Evolutionary conservation across 2,329 filamentous ascomycete genomes (phyloP), one percentile per base, ranked within the genome.

Genomic region (Arthrobotrys sphaeroides): DNA sequence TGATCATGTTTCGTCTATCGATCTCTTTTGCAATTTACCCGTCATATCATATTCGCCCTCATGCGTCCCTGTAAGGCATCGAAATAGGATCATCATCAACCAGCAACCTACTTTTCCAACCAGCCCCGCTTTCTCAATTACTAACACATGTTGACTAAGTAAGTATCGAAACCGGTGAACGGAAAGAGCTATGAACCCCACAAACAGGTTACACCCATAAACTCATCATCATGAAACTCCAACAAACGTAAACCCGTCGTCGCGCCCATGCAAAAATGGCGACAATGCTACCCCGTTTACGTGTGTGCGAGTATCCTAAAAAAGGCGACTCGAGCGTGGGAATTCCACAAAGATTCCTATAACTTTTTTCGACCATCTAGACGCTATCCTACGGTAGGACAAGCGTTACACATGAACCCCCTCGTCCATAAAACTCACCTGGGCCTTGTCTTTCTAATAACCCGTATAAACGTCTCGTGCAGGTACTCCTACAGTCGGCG

Each of bases 321-420:
- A 43, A 49, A 45, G 18, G n/a, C n/a, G n/a, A n/a, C n/a, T n/a
- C n/a, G n/a, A 20, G n/a, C 16, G 40, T 33, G 36, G 40, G 47
- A 28, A 53, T 20, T 20, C 16, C 26, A n/a, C 24, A 55, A n/a
- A n/a, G n/a, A 3, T 40, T 22, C 47, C 26, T 53, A 53, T 53
- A 18, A 33, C 16, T 24, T 38, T n/a, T n/a, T 55, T 20, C 49
- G 26, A 57, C 16, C 24, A 57, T 64, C 67, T 55, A 72, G 67
- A 64, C 67, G 67, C 67, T 64, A 53, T 62, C 16, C 66, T 55
- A 20, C 13, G 65, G 55, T 62, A 9, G 66, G 66, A 61, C 66
- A 62, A 53, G 57, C 60, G 66, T 70, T 49, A 22, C 40, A 45
- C 66, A 31, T 53, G 33, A 10, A 31, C 42, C 43, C 26, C 20